Evolutionary conservation across 371 early-diverging fungal genomes (phyloP), one percentile per base, ranked within the genome.

Genomic region (Umbelopsis sp.): DNA sequence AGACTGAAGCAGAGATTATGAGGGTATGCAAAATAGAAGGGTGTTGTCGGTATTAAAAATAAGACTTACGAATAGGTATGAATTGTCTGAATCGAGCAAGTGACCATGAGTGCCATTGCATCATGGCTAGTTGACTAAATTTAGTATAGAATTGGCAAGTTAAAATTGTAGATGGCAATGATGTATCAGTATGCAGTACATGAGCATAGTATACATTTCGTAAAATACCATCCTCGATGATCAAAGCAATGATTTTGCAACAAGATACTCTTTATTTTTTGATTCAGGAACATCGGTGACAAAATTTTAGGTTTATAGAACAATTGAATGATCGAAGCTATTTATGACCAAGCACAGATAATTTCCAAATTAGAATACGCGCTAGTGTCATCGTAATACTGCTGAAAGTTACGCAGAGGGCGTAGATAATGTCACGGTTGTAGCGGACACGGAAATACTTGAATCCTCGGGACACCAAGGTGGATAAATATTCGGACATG

Each of bases 401-500:
- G 12, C 29, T 41, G 2, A 10, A 7, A 41, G 41, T 41, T 41
- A 41, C 12, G 41, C 41, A n/a, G 48, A 12, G 2, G 48, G 48
- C 1, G 16, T 48, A 16, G 48, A 18, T 48, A 20, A 16, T 12
- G 18, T 48, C 20, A 48, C 18, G 16, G 48, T 20, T 1, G 48
- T 48, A n/a, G 20, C 48, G 6, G 48, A 48, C 16, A 48, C 16
- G 6, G 48, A n/a, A 16, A 48, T n/a, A 20, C 7, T 48, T 16
- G 48, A n/a, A 18, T 48, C 48, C 48, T 48, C 44, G 11, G 69
- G 70, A 38, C 72, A 76, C 8, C 41, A 71, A 4, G 71, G 69
- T 32, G 51, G 65, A 35, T 70, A 62, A 44, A 66, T 66, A 44
- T 63, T 65, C 4, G 76, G 79, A 44, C 74, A 79, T 14, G 66